phyloP scores from a whole-genome alignment of 345 rosid genomes.

The Dipteronia dyeriana region DNA sequence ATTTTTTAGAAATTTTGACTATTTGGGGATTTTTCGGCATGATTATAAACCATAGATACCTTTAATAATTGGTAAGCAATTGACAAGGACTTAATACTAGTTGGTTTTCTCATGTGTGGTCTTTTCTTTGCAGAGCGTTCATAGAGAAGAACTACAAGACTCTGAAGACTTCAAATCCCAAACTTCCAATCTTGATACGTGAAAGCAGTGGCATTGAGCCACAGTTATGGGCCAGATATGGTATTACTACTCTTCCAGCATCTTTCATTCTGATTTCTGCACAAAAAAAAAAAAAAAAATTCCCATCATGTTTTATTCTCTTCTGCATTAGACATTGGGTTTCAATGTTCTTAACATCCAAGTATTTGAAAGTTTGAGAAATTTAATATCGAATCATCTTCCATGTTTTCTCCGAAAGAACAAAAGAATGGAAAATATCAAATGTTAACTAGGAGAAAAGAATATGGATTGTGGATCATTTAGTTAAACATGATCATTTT shows the following conservation, averaged over 20 bases:
- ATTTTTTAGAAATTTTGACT: too few species aligned
- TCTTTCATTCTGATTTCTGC: background rate
- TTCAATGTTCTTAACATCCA: too few species aligned
- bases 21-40: too few species aligned
- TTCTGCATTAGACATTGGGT: too few species aligned
- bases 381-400: background rate
- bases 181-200: slow-evolving; percentile 80
- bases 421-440: background rate
- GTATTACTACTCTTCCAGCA: slow-evolving; percentile 31
- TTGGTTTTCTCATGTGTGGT: background rate
- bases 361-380: background rate
- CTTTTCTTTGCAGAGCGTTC: slow-evolving; percentile 49
- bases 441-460: background rate
- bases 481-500: background rate
- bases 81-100: too few species aligned
- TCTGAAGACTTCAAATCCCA: slow-evolving; percentile 85
- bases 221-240: slow-evolving; percentile 96
- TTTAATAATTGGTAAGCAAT: too few species aligned
- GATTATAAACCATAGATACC: too few species aligned
- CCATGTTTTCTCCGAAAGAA: background rate
- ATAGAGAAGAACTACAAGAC: slow-evolving; percentile 87
- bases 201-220: slow-evolving; percentile 82
- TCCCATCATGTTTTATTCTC: background rate
- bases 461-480: background rate
- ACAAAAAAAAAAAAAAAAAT: too few species aligned